Evolutionary conservation across 192 early-diverging fungal genomes (phyloP).

Genomic region (Mortierella alpina): DNA sequence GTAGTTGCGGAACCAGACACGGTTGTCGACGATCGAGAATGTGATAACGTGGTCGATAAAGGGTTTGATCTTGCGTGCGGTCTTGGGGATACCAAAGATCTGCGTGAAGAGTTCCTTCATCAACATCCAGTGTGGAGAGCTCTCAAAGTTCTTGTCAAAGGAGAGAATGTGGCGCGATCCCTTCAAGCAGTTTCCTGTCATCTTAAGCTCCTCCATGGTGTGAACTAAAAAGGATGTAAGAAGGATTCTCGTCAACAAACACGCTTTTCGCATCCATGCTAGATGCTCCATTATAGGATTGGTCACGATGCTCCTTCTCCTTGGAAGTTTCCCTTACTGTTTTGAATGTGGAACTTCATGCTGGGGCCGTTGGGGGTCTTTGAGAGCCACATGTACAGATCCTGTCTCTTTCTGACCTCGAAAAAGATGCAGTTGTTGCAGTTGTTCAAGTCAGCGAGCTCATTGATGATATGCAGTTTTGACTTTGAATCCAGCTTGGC

Average conservation of each 20-base stretch:
- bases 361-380: conserved; percentile 96
- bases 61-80: conserved; percentile 91
- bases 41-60: conserved; percentile 96
- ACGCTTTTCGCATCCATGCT: too few species aligned
- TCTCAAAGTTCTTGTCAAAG: conserved; percentile 95
- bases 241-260: background rate
- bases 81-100: conserved; percentile 90
- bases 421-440: conserved; percentile 99
- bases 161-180: conserved; percentile 95
- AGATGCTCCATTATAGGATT: background rate
- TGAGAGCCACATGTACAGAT: conserved; percentile 96
- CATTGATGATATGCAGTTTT: conserved; percentile 90
- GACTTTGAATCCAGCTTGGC: conserved; percentile 93
- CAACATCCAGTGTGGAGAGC: conserved; percentile 83
- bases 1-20: conserved; percentile 97
- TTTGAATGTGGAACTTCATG: conserved; percentile 95
- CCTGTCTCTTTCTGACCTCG: conserved; percentile 91
- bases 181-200: conserved; percentile 98
- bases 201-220: conserved; percentile 98
- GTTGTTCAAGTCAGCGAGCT: conserved; percentile 95
- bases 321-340: conserved; percentile 64
- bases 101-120: conserved; percentile 96
- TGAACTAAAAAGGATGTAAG: conserved; percentile 71
- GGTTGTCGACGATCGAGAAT: conserved; percentile 87
- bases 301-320: background rate